Evolutionary conservation across 345 rosid species (phyloP).

Genomic region (Fremontodendron californicum): DNA sequence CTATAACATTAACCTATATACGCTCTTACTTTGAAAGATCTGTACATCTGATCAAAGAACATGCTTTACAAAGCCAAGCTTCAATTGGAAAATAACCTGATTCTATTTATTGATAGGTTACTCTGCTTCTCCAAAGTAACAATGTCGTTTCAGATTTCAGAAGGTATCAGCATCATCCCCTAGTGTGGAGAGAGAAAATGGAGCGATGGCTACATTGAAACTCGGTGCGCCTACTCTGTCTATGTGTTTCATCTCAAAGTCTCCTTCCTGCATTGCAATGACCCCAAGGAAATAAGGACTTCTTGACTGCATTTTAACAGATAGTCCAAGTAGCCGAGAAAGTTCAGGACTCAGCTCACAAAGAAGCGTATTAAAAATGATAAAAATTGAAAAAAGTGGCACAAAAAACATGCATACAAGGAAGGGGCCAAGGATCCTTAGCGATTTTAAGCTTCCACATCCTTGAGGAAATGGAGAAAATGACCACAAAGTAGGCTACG

Average conservation of each 20-base stretch:
- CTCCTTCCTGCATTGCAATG: conserved; percentile 57
- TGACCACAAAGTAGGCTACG: background rate
- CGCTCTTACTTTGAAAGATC: background rate
- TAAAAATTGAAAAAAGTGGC: background rate
- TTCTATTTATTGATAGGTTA: background rate
- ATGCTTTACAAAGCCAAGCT: conserved; percentile 15
- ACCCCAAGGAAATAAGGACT: background rate
- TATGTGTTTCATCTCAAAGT: conserved; percentile 73
- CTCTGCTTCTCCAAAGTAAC: conserved; percentile 1
- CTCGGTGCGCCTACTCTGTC: conserved; percentile 45
- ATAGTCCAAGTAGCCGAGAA: background rate
- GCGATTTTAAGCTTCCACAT: background rate
- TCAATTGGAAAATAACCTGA: conserved; percentile 10
- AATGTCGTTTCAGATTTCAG: conserved; percentile 19
- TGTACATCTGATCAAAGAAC: conserved; percentile 12
- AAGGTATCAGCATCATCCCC: conserved; percentile 49
- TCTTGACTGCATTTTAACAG: background rate
- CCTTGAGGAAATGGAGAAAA: background rate
- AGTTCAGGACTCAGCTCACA: background rate
- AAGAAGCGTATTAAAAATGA: background rate
- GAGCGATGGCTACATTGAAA: conserved; percentile 67
- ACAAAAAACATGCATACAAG: background rate
- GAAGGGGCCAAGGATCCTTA: background rate
- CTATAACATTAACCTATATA: background rate
- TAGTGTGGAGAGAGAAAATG: conserved; percentile 54